phyloP scores from a whole-genome alignment of 148 eudicot species.

The Limonium bicolor region DNA sequence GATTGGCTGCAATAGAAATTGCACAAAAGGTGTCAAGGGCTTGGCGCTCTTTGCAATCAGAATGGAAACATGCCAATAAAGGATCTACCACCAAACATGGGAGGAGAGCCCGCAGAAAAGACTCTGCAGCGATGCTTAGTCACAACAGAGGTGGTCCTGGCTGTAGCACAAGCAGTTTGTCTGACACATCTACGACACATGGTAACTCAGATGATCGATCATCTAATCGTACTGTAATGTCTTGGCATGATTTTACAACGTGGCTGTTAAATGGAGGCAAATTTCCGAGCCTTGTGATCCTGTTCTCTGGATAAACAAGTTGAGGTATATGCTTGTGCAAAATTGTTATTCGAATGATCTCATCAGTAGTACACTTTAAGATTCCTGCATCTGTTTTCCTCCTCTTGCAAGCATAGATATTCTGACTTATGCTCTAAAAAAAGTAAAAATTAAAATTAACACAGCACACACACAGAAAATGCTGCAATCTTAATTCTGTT shows the following conservation, averaged over 20 bases:
- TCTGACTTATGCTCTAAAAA: too few species aligned
- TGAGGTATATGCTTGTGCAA: slow-evolving; percentile 64
- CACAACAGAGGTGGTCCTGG: slow-evolving; percentile 96
- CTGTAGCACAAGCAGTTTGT: slow-evolving; percentile 69
- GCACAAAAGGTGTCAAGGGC: slow-evolving; percentile 90
- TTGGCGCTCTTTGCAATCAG: slow-evolving; percentile 82
- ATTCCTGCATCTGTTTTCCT: too few species aligned
- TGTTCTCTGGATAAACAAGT: slow-evolving; percentile 90
- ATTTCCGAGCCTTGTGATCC: slow-evolving; percentile 98
- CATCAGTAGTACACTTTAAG: too few species aligned
- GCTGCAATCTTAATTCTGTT: too few species aligned
- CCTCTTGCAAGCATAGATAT: too few species aligned
- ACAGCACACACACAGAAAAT: too few species aligned
- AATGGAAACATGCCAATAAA: slow-evolving; percentile 60
- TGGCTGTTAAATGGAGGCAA: slow-evolving; percentile 99
- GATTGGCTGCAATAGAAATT: slow-evolving; percentile 94
- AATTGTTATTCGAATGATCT: too few species aligned
- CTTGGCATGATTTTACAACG: slow-evolving; percentile 80
- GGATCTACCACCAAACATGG: slow-evolving; percentile 44
- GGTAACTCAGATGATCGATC: slow-evolving; percentile 47
- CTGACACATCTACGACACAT: slow-evolving; percentile 44
- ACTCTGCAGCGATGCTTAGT: slow-evolving; percentile 37
- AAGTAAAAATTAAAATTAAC: too few species aligned
- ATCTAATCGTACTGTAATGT: slow-evolving; percentile 47
- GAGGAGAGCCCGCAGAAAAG: slow-evolving; percentile 67